Base-by-base conservation (phyloP, 2,329 filamentous ascomycete genomes). In the Acephala macrosclerotiorum region DNA sequence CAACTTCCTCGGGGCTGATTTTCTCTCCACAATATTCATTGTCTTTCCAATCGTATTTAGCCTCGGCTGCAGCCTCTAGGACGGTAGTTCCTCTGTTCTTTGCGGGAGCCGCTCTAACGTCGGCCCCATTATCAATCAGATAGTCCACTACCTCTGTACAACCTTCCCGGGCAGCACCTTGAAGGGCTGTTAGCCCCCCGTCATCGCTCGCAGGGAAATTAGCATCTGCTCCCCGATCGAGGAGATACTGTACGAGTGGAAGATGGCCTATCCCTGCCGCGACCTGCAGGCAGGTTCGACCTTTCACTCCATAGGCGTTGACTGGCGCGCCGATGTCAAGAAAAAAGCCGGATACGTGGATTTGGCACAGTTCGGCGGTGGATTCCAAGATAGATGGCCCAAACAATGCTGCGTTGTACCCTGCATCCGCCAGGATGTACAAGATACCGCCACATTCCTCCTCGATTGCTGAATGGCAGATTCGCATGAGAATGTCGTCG, bases 61-160 rank as follows among this genome's bases (percentile, higher is more conserved):
- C 16, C 3, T 14, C 42, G 20, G n/a, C 42, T n/a, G 42, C 42
- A 47, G 42, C n/a, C 42, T 47, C 18, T 9, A 47, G 42, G 16
- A 22, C 42, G 7, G 42, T 47, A 8, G 20, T 26, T 8, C 58
- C 58, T 12, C 22, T 29, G 11, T 60, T 26, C 29, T 29, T 33
- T 18, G 38, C 58, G 14, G 58, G n/a, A 20, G 58, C 38, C 29
- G 58, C 58, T 14, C 40, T 60, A 29, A 60, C 42, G 20, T 47
- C 42, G 42, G 42, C 42, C 2, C 42, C 42, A 47, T 2, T 4
- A n/a, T 47, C 42, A 8, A 47, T n/a, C n/a, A 47, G n/a, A n/a
- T n/a, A 22, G 16, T 47, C 18, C 16, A n/a, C 16, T n/a, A 47
- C 42, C 16, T 47, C 42, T 22, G n/a, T 3, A 22, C 20, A n/a